A percentile compares a stretch with the other conserved stretches of the same genome.
These are phyloP conservation scores for Coemansia sp. DNA, from an alignment of 192 early-diverging fungal genomes.

Conservation along the genomic window DNA sequence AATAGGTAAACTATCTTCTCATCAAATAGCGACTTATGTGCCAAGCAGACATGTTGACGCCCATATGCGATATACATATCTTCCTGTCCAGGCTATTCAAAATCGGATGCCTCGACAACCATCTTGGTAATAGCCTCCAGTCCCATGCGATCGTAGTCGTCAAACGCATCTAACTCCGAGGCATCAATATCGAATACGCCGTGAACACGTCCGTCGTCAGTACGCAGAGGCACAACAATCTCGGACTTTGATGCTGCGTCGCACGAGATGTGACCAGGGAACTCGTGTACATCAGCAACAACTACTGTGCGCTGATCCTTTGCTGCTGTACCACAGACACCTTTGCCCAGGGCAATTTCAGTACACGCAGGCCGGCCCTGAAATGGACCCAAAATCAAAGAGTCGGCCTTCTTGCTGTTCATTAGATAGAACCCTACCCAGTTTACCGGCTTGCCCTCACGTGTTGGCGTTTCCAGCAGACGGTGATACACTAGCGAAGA, in stretches of 20 bases:
- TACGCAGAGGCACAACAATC: slow-evolving; percentile 75
- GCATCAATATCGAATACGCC: slow-evolving; percentile 76
- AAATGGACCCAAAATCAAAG: slow-evolving; percentile 82
- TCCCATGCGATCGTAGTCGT: slow-evolving; percentile 63
- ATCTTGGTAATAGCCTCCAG: slow-evolving; percentile 64
- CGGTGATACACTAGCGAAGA: slow-evolving; percentile 77
- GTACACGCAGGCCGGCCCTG: slow-evolving; percentile 91
- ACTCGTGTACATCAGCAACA: slow-evolving; percentile 77
- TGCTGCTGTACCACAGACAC: slow-evolving; percentile 89
- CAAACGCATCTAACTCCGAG: slow-evolving; percentile 61
- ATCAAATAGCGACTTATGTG: no score
- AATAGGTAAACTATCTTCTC: no score
- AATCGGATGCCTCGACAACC: slow-evolving; percentile 54
- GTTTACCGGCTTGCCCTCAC: slow-evolving; percentile 63
- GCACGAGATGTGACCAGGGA: slow-evolving; percentile 89
- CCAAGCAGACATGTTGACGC: no score
- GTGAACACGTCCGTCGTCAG: slow-evolving; percentile 51
- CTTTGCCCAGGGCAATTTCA: slow-evolving; percentile 73
- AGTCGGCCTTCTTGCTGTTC: slow-evolving; percentile 36
- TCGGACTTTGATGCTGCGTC: slow-evolving; percentile 82
- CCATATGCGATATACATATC: not conserved
- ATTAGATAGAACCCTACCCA: slow-evolving; percentile 84
- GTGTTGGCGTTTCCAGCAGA: slow-evolving; percentile 62
- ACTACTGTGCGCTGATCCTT: slow-evolving; percentile 54
- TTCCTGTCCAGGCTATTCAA: slow-evolving; percentile 4